Evolutionary conservation across 2,329 filamentous ascomycete genomes (phyloP).

Genomic region (Amylocarpus encephaloides): DNA sequence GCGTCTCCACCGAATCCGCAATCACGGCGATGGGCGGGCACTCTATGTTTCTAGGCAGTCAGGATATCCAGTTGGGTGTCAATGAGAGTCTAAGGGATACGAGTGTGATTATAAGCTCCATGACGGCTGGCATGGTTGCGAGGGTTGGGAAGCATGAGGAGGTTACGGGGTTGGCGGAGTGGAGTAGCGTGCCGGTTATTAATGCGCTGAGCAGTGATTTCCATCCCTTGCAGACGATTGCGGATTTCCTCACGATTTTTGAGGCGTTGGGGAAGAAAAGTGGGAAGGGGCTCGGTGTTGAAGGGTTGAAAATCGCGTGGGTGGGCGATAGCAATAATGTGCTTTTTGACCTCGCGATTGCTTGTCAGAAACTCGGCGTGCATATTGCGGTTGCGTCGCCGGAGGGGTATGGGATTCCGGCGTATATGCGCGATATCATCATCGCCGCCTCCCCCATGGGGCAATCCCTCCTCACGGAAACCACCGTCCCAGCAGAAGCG

Average conservation of each 20-base stretch:
- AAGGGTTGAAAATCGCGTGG: slow-evolving; percentile 90
- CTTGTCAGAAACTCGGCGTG: slow-evolving; percentile 78
- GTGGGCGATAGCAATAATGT: slow-evolving; percentile 97
- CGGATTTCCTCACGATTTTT: slow-evolving; percentile 85
- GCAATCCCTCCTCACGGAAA: slow-evolving; percentile 64
- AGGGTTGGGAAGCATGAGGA: slow-evolving; percentile 74
- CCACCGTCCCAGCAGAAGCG: slow-evolving; percentile 72
- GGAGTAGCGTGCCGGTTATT: slow-evolving; percentile 75
- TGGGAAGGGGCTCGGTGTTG: slow-evolving; percentile 51
- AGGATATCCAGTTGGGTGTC: slow-evolving; percentile 93
- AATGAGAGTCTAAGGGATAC: slow-evolving; percentile 97
- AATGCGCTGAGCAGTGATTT: slow-evolving; percentile 85
- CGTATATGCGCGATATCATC: slow-evolving; percentile 68
- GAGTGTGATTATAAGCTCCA: slow-evolving; percentile 85
- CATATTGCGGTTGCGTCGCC: slow-evolving; percentile 85
- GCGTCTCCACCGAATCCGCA: slow-evolving; percentile 88
- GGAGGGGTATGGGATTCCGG: slow-evolving; percentile 73
- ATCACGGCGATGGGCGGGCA: slow-evolving; percentile 84
- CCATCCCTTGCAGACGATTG: slow-evolving; percentile 90
- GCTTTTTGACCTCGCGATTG: slow-evolving; percentile 86
- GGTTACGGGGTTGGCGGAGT: slow-evolving; percentile 60
- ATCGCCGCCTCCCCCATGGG: slow-evolving; percentile 49
- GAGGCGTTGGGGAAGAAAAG: slow-evolving; percentile 53
- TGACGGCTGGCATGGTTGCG: slow-evolving; percentile 78
- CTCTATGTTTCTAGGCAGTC: slow-evolving; percentile 92